These are phyloP conservation scores for Aspergillus coremiiformis DNA, from an alignment of 495 filamentous ascomycete genomes.

Conservation along the genomic window DNA sequence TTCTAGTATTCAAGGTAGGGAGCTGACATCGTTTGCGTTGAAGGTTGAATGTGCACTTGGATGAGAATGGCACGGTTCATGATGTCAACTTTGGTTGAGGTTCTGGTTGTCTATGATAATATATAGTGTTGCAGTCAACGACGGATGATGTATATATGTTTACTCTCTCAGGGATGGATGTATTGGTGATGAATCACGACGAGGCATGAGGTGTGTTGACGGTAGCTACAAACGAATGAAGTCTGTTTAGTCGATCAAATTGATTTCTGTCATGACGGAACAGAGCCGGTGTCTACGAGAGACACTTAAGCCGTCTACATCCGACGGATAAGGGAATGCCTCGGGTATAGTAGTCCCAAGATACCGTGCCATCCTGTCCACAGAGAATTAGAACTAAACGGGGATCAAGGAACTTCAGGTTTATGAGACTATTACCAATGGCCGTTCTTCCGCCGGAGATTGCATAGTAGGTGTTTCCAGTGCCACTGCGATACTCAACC, in stretches of 20 bases:
- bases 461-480: constrained; percentile 66
- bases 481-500: constrained; percentile 77
- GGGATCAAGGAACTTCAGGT: constrained; percentile 68
- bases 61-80: constrained; percentile 64
- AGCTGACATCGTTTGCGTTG: no score
- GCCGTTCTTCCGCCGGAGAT: constrained; percentile 64
- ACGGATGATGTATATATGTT: neutral
- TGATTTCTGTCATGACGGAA: neutral
- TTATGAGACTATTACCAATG: constrained; percentile 37
- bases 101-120: neutral
- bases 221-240: neutral
- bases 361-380: constrained; percentile 57
- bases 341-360: constrained; percentile 67
- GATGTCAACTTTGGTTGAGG: constrained; percentile 50
- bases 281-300: neutral
- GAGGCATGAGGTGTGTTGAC: neutral
- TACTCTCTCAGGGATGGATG: neutral
- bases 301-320: constrained; percentile 51
- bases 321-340: constrained; percentile 58
- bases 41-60: constrained; percentile 68
- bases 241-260: neutral
- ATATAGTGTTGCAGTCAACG: neutral
- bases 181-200: neutral
- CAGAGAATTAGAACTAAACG: constrained; percentile 60
- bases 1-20: no score